Evolutionary conservation across 192 early-diverging fungal genomes (phyloP), one percentile per base, ranked within the genome.

Genomic region (Phycomyces nitens): DNA sequence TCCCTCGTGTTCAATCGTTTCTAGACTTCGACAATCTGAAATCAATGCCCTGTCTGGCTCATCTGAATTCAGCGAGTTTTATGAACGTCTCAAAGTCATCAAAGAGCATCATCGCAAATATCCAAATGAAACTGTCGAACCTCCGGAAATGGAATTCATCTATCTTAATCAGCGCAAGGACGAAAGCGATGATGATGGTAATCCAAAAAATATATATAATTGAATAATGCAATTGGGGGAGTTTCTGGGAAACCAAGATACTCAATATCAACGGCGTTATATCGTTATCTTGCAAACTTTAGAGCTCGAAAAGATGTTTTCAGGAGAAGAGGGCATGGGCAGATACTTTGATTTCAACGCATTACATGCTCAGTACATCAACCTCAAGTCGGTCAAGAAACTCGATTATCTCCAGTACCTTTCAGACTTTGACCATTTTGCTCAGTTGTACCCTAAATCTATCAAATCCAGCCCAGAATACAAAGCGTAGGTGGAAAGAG

Each of bases 291-390:
- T n/a, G n/a, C n/a, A n/a, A n/a, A n/a, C n/a, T n/a, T n/a, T 67
- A 69, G 90, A 84, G 18, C 58, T 97, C 38, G 94, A 99, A 53
- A 88, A 82, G 10, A 78, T 91, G 71, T 97, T 96, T 71, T 92
- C 91, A n/a, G 95, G 93, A 20, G 96, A 99, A 76, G 95, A 99
- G 73, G 72, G 79, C 2, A 58, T 83, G 39, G 94, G 96, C 49
- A 80, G 85, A 43, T 93, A 91, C 58, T 72, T 99, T 71, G 95
- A 99, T 70, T 77, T 99, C 22, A 84, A 97, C 62, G 82, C 75
- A 18, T 72, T 88, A 62, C 86, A 92, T 74, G 84, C 87, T 39
- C 77, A 79, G n/a, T 99, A 91, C 67, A 71, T 94, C 60, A 96
- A 96, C 60, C 71, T 99, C 16, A 89, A 88, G 49, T 71, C 65